Evolutionary conservation across 2,329 filamentous ascomycete species (phyloP).

Genomic region (Coniochaeta prunicola): DNA sequence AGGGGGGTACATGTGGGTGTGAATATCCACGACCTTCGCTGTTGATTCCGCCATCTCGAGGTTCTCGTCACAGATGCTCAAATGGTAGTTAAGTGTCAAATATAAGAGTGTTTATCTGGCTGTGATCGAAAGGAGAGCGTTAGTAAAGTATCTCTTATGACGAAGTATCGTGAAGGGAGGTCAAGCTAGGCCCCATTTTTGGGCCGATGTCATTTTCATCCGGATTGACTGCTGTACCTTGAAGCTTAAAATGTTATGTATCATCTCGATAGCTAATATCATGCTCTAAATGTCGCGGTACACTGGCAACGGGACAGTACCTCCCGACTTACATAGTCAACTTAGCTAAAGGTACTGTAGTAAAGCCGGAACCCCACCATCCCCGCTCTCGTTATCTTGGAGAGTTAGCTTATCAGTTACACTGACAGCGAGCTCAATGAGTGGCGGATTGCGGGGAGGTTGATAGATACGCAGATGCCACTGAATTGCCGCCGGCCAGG

Average conservation of each 20-base stretch:
- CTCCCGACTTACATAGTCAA: not conserved
- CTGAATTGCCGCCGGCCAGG: not conserved
- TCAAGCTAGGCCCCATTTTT: too few relatives aligned
- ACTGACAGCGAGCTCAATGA: not conserved
- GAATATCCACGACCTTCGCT: conserved; percentile 51
- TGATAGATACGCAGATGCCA: too few relatives aligned
- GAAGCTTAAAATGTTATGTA: not conserved
- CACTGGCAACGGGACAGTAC: not conserved
- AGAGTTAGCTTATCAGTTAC: not conserved
- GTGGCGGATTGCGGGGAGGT: not conserved
- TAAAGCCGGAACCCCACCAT: not conserved
- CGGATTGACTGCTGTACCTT: not conserved
- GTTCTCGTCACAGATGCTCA: not conserved
- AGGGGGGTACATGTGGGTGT: conserved; percentile 64
- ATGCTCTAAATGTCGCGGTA: not conserved
- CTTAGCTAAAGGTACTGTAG: too few relatives aligned
- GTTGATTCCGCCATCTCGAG: not conserved
- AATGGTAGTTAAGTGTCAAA: too few relatives aligned
- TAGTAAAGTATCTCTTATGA: not conserved
- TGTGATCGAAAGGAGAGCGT: not conserved
- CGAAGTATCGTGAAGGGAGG: too few relatives aligned
- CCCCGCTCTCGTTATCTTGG: not conserved
- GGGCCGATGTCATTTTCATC: not conserved
- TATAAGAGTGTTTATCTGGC: too few relatives aligned
- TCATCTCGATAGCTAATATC: not conserved